A percentile compares a stretch with the other conserved stretches of the same genome.
phyloP scores from a whole-genome alignment of 371 early-diverging fungal genomes.

The Rhizopus sp. region DNA sequence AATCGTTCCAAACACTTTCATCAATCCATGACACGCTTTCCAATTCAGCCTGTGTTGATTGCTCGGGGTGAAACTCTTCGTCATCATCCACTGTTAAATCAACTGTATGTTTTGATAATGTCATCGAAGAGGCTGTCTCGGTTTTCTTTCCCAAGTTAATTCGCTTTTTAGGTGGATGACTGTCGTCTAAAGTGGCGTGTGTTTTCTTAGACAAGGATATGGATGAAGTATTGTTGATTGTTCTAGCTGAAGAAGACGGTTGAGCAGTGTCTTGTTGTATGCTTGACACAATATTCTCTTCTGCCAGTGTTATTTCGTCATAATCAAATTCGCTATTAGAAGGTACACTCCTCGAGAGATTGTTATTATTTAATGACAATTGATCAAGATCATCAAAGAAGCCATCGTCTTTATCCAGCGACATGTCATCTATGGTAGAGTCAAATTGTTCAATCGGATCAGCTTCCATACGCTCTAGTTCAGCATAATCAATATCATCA shows the following conservation, averaged over 20 bases:
- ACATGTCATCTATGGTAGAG: not conserved
- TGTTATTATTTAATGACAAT: not conserved
- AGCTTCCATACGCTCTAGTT: not conserved
- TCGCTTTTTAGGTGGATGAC: not conserved
- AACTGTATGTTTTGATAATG: not conserved
- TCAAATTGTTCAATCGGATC: not conserved
- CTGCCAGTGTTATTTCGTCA: too few species aligned
- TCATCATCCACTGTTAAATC: not conserved
- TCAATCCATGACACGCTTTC: slow-evolving; percentile 3
- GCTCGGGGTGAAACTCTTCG: too few species aligned
- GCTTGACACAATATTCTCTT: too few species aligned
- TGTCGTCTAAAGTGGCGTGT: too few species aligned
- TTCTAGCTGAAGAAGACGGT: too few species aligned
- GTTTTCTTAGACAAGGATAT: too few species aligned
- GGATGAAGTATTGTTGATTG: too few species aligned
- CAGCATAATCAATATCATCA: slow-evolving; percentile 9
- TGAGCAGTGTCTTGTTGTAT: too few species aligned
- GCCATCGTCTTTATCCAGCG: not conserved
- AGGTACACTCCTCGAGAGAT: not conserved
- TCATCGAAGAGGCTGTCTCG: not conserved
- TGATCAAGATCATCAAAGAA: slow-evolving; percentile 1
- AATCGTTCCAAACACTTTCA: not conserved
- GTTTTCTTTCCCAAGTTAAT: not conserved
- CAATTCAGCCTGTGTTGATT: not conserved
- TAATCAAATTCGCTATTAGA: not conserved